Conservation (phyloP, 108 stramenopile genomes). For the Cyclotella sp. region DNA sequence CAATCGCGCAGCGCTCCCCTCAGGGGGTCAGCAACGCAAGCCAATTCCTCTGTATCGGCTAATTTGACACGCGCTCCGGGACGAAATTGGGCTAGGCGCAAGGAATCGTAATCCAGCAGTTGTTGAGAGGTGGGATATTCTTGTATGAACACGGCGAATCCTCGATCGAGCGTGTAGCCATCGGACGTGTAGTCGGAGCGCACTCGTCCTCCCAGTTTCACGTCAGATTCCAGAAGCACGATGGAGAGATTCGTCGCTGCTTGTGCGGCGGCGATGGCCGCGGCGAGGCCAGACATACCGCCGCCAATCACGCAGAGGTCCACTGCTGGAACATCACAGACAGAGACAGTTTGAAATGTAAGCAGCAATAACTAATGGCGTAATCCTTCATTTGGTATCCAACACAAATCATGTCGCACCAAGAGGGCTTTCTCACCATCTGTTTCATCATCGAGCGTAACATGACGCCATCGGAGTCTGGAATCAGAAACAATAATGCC, state of each 20-base stretch:
- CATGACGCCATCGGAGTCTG: too few species aligned
- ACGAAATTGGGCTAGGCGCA: slow-evolving; percentile 64
- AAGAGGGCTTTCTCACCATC: too few species aligned
- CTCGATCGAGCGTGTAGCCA: slow-evolving; percentile 82
- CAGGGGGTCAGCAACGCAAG: slow-evolving; percentile 79
- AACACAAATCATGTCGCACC: too few species aligned
- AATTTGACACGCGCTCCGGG: slow-evolving; percentile 86
- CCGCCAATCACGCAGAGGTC: slow-evolving; percentile 78
- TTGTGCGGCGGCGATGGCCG: slow-evolving; percentile 64
- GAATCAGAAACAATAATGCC: too few species aligned
- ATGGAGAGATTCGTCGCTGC: slow-evolving; percentile 25
- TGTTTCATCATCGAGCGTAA: too few species aligned
- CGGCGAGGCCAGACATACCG: slow-evolving; percentile 80
- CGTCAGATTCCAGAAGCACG: slow-evolving; percentile 64
- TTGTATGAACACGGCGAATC: slow-evolving; percentile 91
- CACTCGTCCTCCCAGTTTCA: slow-evolving; percentile 78
- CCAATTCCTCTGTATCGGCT: slow-evolving; percentile 32
- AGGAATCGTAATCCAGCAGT: slow-evolving; percentile 70
- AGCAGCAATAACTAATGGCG: too few species aligned
- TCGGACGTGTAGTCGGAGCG: slow-evolving; percentile 68
- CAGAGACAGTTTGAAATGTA: too few species aligned
- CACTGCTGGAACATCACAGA: slow-evolving; percentile 6
- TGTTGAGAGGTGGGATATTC: slow-evolving; percentile 75
- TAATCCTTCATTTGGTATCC: too few species aligned
- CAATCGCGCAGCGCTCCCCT: slow-evolving; percentile 60